Conservation (phyloP, 2,329 filamentous ascomycete species). For the Trichoderma lentiforme region DNA sequence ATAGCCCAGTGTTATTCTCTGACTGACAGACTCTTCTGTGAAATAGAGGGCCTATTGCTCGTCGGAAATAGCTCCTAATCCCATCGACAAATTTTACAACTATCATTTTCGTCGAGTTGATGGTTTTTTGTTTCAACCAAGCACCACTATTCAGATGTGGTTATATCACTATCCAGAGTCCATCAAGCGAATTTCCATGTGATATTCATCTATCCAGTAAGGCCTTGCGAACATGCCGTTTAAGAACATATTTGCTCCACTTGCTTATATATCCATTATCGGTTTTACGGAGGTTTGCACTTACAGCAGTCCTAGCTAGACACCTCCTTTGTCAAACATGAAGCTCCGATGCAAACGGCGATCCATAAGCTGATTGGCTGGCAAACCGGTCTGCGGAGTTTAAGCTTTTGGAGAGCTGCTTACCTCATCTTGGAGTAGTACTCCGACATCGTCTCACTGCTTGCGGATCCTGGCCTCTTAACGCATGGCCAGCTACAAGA, state of each 20-base stretch:
- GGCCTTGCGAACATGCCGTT: not conserved
- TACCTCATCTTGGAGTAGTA: not conserved
- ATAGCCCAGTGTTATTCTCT: not conserved
- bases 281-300: not conserved
- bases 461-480: not conserved
- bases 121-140: not conserved
- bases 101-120: not conserved
- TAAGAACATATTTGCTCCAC: not conserved
- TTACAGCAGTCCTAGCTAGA: not conserved
- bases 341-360: not conserved
- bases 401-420: not conserved
- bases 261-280: not conserved
- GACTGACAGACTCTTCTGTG: not conserved
- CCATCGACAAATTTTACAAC: not conserved
- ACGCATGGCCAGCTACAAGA: not conserved
- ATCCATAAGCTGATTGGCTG: not conserved
- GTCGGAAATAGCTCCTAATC: not conserved
- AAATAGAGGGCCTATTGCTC: not conserved
- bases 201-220: not conserved
- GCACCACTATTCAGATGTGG: not conserved
- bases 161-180: not conserved
- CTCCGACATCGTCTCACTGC: not conserved
- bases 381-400: not conserved
- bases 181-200: not conserved
- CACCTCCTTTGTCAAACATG: not conserved